Evolutionary conservation across 257 asterid species (phyloP).

Genomic region (Euphrasia confusa): DNA sequence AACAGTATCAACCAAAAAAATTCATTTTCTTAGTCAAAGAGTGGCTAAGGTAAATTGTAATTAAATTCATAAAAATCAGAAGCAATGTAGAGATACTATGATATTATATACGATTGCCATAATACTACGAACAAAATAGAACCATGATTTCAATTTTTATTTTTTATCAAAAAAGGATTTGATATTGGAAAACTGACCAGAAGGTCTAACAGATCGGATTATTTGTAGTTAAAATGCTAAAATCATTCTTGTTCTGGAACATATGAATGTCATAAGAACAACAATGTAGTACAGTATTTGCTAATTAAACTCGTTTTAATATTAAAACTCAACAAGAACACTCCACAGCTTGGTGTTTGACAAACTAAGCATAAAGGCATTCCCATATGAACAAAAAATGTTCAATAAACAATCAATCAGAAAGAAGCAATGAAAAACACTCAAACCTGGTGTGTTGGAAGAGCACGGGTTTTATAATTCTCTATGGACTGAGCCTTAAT

Average conservation of each 20-base stretch:
- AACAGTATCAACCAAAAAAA: background rate
- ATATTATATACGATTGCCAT: slow-evolving; percentile 13
- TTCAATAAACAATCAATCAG: background rate
- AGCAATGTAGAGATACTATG: background rate
- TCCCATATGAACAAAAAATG: slow-evolving; percentile 6
- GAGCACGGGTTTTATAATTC: slow-evolving; percentile 52
- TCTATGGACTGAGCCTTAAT: slow-evolving; percentile 57
- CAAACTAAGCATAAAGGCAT: slow-evolving; percentile 15
- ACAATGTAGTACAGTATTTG: background rate
- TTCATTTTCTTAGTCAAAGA: slow-evolving; percentile 6
- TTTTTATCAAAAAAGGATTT: background rate
- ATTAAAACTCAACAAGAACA: background rate
- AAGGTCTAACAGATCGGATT: too few relatives aligned
- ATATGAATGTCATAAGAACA: background rate
- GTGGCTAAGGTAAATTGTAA: slow-evolving; percentile 2
- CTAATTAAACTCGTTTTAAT: background rate
- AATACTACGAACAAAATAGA: slow-evolving; percentile 5
- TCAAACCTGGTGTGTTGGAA: slow-evolving; percentile 91
- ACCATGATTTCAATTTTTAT: background rate
- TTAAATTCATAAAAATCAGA: background rate
- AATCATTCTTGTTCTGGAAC: too few relatives aligned
- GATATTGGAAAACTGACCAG: background rate
- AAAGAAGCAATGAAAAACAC: slow-evolving; percentile 8
- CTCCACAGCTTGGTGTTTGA: slow-evolving; percentile 3
- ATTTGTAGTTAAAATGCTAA: too few relatives aligned